Percentiles rank a stretch among this genome's conserved stretches.
These are phyloP conservation scores for Ilyonectria robusta DNA, from an alignment of 2,329 filamentous ascomycete genomes.

Conservation along the genomic window DNA sequence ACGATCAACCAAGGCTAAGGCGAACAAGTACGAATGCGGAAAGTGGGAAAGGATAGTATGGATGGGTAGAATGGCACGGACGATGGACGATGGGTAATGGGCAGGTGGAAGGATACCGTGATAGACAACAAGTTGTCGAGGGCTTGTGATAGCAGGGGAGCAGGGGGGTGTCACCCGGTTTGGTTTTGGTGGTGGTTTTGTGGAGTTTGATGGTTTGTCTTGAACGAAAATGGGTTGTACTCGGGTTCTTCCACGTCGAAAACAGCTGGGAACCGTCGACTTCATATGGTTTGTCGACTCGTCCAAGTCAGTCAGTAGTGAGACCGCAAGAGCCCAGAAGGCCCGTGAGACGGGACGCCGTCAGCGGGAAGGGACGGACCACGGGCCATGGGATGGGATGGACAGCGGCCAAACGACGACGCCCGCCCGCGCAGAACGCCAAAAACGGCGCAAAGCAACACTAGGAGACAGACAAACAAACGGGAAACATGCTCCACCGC, in stretches of 20 bases:
- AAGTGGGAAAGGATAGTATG: background rate
- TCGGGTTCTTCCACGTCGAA: background rate
- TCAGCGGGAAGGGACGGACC: background rate
- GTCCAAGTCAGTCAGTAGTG: background rate
- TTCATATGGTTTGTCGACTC: slow-evolving; percentile 2
- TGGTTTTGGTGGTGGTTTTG: background rate
- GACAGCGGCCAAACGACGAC: background rate
- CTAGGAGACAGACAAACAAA: no score
- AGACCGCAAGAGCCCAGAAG: no score
- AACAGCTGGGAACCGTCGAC: background rate
- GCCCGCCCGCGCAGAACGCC: no score
- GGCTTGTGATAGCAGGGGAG: background rate
- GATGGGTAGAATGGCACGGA: no score
- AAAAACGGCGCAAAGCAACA: no score
- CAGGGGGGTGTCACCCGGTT: no score
- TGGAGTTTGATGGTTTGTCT: background rate
- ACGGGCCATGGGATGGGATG: background rate
- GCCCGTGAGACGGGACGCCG: background rate
- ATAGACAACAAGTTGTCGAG: background rate
- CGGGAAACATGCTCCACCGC: no score
- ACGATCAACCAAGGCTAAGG: background rate
- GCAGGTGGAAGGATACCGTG: background rate
- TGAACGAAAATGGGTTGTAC: background rate
- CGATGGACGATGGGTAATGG: background rate
- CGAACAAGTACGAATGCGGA: background rate